Evolutionary conservation across 164 flowering plant species (phyloP).

Genomic region (Magnolia changhungtana): DNA sequence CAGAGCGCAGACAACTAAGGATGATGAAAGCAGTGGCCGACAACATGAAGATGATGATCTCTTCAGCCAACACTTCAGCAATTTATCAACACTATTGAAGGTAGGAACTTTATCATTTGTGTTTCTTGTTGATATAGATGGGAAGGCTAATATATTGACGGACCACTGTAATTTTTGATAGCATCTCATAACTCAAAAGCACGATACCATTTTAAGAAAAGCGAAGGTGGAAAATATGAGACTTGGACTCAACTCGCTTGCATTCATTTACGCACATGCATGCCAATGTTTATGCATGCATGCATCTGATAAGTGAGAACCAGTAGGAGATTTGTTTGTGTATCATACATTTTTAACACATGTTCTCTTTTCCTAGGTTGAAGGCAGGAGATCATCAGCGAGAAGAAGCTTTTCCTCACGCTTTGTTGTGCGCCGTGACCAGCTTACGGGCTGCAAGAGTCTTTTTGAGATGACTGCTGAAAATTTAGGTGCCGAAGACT

Average conservation of each 20-base stretch:
- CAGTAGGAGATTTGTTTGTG: too few relatives aligned
- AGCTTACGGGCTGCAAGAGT: slow-evolving; percentile 26
- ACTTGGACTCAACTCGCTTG: neutral
- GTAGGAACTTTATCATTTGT: slow-evolving; percentile 20
- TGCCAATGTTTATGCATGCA: neutral
- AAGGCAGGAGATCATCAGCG: slow-evolving; percentile 33
- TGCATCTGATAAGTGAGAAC: neutral
- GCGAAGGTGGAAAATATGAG: neutral
- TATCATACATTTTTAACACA: neutral
- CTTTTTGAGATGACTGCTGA: slow-evolving; percentile 27
- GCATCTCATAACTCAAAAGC: neutral
- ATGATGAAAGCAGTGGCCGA: slow-evolving; percentile 10
- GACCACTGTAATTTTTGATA: too few relatives aligned
- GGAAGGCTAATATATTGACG: too few relatives aligned
- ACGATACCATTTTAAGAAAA: neutral
- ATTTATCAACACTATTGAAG: slow-evolving; percentile 38
- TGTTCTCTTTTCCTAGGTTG: slow-evolving; percentile 19
- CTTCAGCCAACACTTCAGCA: slow-evolving; percentile 26
- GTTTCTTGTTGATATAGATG: neutral
- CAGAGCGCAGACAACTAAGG: slow-evolving; percentile 10
- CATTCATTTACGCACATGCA: neutral
- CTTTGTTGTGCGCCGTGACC: slow-evolving; percentile 33
- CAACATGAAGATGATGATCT: slow-evolving; percentile 12
- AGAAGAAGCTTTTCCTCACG: slow-evolving; percentile 42
- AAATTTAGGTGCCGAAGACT: slow-evolving; percentile 14